These are phyloP conservation scores for Coemansia sp. DNA, from an alignment of 192 early-diverging fungal genomes.

Conservation along the genomic window DNA sequence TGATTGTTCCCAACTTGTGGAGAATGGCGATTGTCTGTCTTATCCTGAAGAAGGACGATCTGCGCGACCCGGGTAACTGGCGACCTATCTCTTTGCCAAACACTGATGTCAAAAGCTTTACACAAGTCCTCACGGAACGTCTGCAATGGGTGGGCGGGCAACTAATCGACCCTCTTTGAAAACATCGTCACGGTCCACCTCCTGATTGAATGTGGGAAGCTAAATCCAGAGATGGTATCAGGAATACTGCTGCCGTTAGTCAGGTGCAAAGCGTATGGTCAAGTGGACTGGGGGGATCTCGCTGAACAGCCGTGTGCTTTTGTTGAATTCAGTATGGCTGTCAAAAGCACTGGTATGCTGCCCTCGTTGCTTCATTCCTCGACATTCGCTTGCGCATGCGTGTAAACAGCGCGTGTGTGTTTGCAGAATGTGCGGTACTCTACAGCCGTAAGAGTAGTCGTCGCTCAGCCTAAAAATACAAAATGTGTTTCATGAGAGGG, in stretches of 20 bases:
- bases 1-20: conserved; percentile 1
- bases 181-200: conserved; percentile 2
- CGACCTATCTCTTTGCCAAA: conserved; percentile 4
- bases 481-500: no score
- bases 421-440: no score
- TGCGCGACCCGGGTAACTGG: conserved; percentile 5
- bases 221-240: not conserved
- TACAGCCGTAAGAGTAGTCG: no score
- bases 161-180: not conserved
- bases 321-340: no score
- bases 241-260: not conserved
- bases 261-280: conserved; percentile 7
- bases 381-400: no score
- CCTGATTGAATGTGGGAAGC: not conserved
- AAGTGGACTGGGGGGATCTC: conserved; percentile 16
- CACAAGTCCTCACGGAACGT: not conserved
- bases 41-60: conserved; percentile 12
- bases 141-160: not conserved
- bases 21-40: not conserved
- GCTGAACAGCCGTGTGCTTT: no score
- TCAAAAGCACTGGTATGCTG: no score
- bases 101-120: conserved; percentile 6
- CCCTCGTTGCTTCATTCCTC: no score
- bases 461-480: no score
- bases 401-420: no score